These are phyloP conservation scores for Lecanicillium sp. DNA, from an alignment of 2,329 filamentous ascomycete species.

Conservation along the genomic window DNA sequence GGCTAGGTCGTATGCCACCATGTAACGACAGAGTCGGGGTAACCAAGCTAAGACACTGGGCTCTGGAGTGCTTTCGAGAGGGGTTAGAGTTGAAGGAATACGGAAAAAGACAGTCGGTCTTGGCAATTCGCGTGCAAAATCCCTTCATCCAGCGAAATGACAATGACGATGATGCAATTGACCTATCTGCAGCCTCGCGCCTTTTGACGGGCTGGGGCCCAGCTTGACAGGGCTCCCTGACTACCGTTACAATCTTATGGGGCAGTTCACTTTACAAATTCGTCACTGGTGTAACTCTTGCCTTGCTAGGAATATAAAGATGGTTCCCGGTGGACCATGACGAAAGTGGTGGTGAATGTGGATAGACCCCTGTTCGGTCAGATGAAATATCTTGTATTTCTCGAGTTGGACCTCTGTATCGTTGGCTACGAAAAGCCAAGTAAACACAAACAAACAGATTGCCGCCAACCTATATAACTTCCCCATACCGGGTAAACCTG, in stretches of 20 bases:
- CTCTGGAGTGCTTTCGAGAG: neutral
- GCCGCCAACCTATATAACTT: constrained; percentile 1
- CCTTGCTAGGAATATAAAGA: neutral
- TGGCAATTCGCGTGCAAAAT: no score
- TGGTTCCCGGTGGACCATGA: neutral
- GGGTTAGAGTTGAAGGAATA: neutral
- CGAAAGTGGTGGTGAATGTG: neutral
- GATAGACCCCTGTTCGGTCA: neutral
- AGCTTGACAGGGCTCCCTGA: neutral
- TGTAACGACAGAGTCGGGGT: constrained; percentile 8
- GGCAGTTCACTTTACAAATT: neutral
- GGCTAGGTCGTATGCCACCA: constrained; percentile 1
- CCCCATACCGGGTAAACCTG: neutral
- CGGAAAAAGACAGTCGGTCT: neutral
- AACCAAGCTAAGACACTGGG: neutral
- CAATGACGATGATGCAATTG: no score
- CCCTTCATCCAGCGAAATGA: no score
- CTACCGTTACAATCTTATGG: neutral
- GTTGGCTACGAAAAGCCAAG: no score
- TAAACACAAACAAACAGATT: neutral
- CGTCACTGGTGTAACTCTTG: neutral
- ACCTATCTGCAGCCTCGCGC: no score
- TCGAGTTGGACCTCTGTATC: neutral
- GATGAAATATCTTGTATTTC: neutral
- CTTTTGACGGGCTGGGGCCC: no score